phyloP scores from a whole-genome alignment of 1,139 yeast species.

The Zygosaccharomyces pseudobailii region DNA sequence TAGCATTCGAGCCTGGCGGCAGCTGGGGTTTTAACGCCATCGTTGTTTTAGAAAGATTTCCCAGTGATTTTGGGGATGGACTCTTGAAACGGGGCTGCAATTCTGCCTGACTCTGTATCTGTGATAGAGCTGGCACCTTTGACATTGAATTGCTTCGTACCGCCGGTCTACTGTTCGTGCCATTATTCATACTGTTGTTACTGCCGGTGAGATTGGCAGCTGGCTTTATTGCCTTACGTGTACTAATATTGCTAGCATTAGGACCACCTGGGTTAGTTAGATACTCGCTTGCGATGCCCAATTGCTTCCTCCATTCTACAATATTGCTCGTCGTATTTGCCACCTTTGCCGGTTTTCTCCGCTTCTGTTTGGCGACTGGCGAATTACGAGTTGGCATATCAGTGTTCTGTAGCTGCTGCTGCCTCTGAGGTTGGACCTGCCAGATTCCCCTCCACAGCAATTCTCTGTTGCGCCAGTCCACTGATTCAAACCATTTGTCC shows the following conservation, averaged over 20 bases:
- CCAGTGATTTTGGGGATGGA: not conserved
- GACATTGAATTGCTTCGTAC: constrained; percentile 3
- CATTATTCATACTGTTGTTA: too few relatives aligned
- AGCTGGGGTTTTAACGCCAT: not conserved
- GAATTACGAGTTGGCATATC: constrained; percentile 28
- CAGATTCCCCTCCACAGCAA: constrained; percentile 56
- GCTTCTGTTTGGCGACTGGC: constrained; percentile 27
- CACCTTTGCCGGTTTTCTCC: constrained; percentile 29
- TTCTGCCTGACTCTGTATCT: not conserved
- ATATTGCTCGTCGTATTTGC: constrained; percentile 32
- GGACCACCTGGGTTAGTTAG: not conserved
- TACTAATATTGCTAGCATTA: not conserved
- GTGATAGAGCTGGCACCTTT: not conserved
- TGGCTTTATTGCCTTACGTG: not conserved
- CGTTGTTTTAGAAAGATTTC: not conserved
- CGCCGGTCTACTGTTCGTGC: not conserved
- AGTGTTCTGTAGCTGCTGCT: constrained; percentile 25
- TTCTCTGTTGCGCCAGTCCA: constrained; percentile 61
- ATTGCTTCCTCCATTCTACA: constrained; percentile 34
- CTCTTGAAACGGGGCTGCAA: not conserved
- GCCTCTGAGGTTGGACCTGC: constrained; percentile 20
- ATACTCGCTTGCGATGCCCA: constrained; percentile 23
- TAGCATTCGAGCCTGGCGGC: not conserved
- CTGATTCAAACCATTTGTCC: constrained; percentile 66
- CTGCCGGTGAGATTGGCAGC: not conserved